phyloP scores from a whole-genome alignment of 176 grass and related monocot genomes.

The Juncus inflexus region DNA sequence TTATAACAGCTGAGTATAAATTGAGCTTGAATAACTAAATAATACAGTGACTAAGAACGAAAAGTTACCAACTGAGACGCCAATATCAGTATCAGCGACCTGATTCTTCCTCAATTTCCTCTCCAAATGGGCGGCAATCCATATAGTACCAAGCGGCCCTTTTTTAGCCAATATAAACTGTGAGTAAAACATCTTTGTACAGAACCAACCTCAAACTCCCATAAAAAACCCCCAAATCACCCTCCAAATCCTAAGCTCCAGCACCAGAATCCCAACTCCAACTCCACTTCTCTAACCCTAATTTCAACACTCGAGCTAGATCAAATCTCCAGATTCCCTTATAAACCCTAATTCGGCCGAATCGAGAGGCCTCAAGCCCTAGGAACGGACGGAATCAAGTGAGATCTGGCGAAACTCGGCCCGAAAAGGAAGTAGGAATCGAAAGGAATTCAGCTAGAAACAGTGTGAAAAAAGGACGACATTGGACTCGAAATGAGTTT shows the following conservation, averaged over 20 bases:
- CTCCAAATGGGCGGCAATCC: slow-evolving; percentile 99
- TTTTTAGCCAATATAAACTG: slow-evolving; percentile 99
- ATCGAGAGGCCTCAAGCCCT: slow-evolving; percentile 4
- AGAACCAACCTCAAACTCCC: slow-evolving; percentile 18
- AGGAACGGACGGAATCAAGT: slow-evolving; percentile 14
- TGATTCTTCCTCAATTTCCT: slow-evolving; percentile 96
- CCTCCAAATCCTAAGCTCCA: slow-evolving; percentile 11
- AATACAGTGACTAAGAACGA: not conserved
- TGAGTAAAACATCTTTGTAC: slow-evolving; percentile 91
- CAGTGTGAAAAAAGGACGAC: not conserved
- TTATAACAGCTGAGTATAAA: too few species aligned
- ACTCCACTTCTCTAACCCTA: slow-evolving; percentile 7
- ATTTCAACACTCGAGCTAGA: not conserved
- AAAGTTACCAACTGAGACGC: slow-evolving; percentile 92
- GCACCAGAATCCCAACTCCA: not conserved
- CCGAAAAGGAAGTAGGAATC: slow-evolving; percentile 3
- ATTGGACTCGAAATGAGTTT: slow-evolving; percentile 21
- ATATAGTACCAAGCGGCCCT: slow-evolving; percentile 96
- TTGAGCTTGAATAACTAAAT: too few species aligned
- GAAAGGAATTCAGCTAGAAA: slow-evolving; percentile 18
- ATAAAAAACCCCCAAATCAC: slow-evolving; percentile 34
- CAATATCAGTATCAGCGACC: slow-evolving; percentile 96
- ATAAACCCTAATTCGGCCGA: slow-evolving; percentile 35
- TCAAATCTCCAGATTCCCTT: not conserved
- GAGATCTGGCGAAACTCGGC: slow-evolving; percentile 26